A percentile compares a stretch with the other conserved stretches of the same genome.
Conservation (phyloP, 257 asterid genomes). For the Nemophila menziesii region DNA sequence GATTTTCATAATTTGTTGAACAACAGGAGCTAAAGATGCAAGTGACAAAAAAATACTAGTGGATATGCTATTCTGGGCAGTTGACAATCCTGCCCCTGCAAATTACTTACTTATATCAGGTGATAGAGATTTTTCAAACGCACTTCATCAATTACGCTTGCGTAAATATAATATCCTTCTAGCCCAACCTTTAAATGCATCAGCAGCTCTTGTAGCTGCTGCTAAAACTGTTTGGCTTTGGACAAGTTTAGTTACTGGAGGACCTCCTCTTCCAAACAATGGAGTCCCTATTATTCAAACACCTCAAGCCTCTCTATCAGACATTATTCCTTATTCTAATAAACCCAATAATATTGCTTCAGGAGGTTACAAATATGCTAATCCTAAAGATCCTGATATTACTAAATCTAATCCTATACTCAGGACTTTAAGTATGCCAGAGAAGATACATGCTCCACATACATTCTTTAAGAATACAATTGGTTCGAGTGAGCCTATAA, state of each 20-base stretch:
- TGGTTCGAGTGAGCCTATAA: constrained; percentile 13
- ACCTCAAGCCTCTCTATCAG: neutral
- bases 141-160: constrained; percentile 47
- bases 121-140: constrained; percentile 44
- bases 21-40: constrained; percentile 41
- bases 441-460: constrained; percentile 23
- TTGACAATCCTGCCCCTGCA: constrained; percentile 60
- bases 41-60: constrained; percentile 44
- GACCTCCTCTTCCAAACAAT: constrained; percentile 17
- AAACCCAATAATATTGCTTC: neutral
- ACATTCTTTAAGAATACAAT: constrained; percentile 13
- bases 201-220: constrained; percentile 42
- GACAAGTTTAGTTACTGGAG: constrained; percentile 31
- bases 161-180: constrained; percentile 42
- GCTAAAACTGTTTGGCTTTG: constrained; percentile 45
- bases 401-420: constrained; percentile 10
- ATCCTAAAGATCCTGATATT: constrained; percentile 6
- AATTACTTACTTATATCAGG: constrained; percentile 47
- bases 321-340: constrained; percentile 1
- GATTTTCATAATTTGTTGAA: constrained; percentile 1
- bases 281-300: constrained; percentile 3
- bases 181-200: constrained; percentile 40
- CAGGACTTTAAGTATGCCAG: constrained; percentile 16
- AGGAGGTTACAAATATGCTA: constrained; percentile 12
- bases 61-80: constrained; percentile 54